A percentile compares a stretch with the other conserved stretches of the same genome.
These are phyloP conservation scores for Dicorynia guianensis DNA, from an alignment of 306 rosid species.

Conservation along the genomic window DNA sequence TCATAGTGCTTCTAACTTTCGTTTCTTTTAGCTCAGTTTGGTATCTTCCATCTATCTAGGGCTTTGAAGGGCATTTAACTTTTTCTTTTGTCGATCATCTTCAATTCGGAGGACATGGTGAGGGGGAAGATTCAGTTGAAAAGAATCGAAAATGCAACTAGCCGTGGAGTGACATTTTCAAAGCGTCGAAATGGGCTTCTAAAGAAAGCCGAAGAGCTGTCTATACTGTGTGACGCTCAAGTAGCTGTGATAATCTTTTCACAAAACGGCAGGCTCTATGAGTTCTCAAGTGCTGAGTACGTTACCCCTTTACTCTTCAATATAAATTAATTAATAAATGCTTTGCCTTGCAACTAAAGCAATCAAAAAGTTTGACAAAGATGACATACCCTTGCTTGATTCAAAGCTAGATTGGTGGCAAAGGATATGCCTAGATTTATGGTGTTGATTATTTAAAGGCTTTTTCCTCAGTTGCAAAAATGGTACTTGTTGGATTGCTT, in stretches of 20 bases:
- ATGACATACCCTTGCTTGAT: too few relatives aligned
- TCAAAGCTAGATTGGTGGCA: too few relatives aligned
- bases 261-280: conserved; percentile 64
- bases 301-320: conserved; percentile 28
- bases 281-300: conserved; percentile 73
- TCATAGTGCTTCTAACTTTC: background rate
- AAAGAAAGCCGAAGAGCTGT: conserved; percentile 75
- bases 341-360: background rate
- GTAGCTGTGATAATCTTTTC: conserved; percentile 71
- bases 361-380: background rate
- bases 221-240: conserved; percentile 73
- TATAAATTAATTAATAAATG: background rate
- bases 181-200: conserved; percentile 67
- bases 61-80: background rate
- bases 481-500: too few relatives aligned
- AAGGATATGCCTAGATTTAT: too few relatives aligned
- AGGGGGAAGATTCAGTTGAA: conserved; percentile 75
- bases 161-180: conserved; percentile 70
- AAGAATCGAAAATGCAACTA: conserved; percentile 60
- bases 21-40: background rate
- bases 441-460: too few relatives aligned
- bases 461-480: too few relatives aligned
- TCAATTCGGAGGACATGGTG: conserved; percentile 54
- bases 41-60: background rate
- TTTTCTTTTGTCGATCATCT: background rate